Evolutionary conservation across 2,329 filamentous ascomycete species (phyloP), one percentile per base, ranked within the genome.

Genomic region (Nemania sp.): DNA sequence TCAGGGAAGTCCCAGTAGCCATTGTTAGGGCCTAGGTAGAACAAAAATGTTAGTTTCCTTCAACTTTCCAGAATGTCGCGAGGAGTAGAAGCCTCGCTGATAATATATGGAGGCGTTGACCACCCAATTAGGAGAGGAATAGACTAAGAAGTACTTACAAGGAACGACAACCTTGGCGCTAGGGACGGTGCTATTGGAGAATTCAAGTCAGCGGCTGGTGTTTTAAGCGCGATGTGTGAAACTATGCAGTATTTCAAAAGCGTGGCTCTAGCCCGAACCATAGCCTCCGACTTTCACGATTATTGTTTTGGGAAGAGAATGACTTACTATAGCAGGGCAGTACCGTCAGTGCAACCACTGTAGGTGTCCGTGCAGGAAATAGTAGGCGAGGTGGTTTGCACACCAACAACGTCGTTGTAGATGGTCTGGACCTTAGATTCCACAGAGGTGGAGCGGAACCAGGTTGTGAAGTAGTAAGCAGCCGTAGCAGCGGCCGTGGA

Each of bases 281-380:
- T 20, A 55, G n/a, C 13, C 20, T 35, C 15, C 32, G 13, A 7
- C 2, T 49, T 24, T 27, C 22, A 5, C 22, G 20, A 3, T 51
- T 15, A 10, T 10, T 3, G 13, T 18, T 45, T 27, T 3, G 20
- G 6, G 13, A 7, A n/a, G 41, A 22, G 22, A n/a, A 26, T 2
- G 55, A 64, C 67, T 67, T n/a, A 69, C 67, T 72, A 72, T 24
- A 72, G 54, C 5, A 72, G 56, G 4, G 70, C 70, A 20, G 20
- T 51, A 24, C 69, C 64, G n/a, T 70, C 69, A 1, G 22, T 53
- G 54, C 70, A 72, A 32, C 66, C 64, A 26, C 47, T 52, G 43
- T 69, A 72, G 0, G 56, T 53, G 29, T 72, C 70, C 0, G 62
- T 63, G 66, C 70, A 72, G 15, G 69, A 71, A 49, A 72, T 71